Evolutionary conservation across 2,329 filamentous ascomycete species (phyloP).

Genomic region (Sporothrix globosa): DNA sequence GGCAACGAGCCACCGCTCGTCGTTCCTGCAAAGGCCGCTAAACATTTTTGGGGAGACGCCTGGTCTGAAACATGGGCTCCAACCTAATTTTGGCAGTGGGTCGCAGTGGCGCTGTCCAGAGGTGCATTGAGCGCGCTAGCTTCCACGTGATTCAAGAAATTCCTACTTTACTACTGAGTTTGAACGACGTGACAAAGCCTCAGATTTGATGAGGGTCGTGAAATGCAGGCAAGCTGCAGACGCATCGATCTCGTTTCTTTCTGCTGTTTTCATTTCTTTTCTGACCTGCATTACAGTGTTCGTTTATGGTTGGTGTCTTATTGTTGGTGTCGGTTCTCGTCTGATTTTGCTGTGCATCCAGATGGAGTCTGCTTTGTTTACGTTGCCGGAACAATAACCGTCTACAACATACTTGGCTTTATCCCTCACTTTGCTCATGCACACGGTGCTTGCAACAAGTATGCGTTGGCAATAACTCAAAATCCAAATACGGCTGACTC

Average conservation of each 20-base stretch:
- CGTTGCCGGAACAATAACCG: constrained; percentile 26
- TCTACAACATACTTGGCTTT: neutral
- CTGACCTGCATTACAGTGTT: neutral
- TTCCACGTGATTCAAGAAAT: neutral
- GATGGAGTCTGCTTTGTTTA: neutral
- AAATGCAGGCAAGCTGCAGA: constrained; percentile 21
- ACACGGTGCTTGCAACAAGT: no score
- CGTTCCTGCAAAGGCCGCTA: neutral
- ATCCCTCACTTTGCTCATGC: neutral
- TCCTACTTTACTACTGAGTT: neutral
- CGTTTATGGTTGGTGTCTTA: neutral
- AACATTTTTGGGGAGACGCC: constrained; percentile 4
- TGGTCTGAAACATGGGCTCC: constrained; percentile 24
- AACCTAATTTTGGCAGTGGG: constrained; percentile 19
- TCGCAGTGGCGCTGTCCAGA: neutral
- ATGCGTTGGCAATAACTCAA: no score
- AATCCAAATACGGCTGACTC: no score
- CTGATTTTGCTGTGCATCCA: neutral
- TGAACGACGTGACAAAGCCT: neutral
- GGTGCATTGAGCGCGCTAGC: constrained; percentile 2
- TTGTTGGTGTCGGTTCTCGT: neutral
- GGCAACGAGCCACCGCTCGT: constrained; percentile 24
- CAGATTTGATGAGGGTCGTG: neutral
- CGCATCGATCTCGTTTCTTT: constrained; percentile 11
- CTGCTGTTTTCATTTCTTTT: neutral